Conservation (phyloP, 2,329 filamentous ascomycete species). For the Ceratocystis cubensis region DNA sequence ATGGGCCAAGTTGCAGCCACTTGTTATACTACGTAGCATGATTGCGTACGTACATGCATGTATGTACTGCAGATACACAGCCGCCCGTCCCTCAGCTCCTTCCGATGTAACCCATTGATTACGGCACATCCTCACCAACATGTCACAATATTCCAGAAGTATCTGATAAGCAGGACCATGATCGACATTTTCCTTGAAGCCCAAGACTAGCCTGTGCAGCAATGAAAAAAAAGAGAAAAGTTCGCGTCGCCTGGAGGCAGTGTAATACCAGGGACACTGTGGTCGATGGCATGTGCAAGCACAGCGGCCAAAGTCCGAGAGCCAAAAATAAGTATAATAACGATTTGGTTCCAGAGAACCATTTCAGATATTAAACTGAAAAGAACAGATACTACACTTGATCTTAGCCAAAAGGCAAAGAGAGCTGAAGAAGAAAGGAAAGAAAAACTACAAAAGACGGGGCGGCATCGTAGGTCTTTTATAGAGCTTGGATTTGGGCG, state of each 20-base stretch:
- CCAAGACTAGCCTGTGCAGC: slow-evolving; percentile 16
- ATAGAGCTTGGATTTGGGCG: slow-evolving; percentile 1
- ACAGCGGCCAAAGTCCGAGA: slow-evolving; percentile 20
- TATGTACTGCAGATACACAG: no score
- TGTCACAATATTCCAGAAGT: neutral
- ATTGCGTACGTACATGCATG: no score
- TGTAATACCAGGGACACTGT: slow-evolving; percentile 23
- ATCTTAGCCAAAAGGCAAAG: slow-evolving; percentile 58
- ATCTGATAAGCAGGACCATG: neutral
- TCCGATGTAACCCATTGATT: neutral
- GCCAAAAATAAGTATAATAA: slow-evolving; percentile 68
- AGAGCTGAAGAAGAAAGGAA: slow-evolving; percentile 22
- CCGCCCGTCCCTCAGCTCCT: neutral
- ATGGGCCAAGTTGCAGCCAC: no score
- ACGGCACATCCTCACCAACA: no score
- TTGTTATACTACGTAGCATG: no score
- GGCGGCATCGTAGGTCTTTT: neutral
- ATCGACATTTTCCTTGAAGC: slow-evolving; percentile 13
- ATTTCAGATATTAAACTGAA: slow-evolving; percentile 95
- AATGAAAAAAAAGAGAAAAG: slow-evolving; percentile 20
- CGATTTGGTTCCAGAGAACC: slow-evolving; percentile 56
- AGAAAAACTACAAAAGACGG: slow-evolving; percentile 14
- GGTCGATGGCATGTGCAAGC: slow-evolving; percentile 21
- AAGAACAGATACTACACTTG: slow-evolving; percentile 97
- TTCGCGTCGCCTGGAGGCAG: slow-evolving; percentile 23